These are phyloP conservation scores for Gomphus sp. DNA, from an alignment of 1,284 basidiomycete genomes.

Conservation along the genomic window DNA sequence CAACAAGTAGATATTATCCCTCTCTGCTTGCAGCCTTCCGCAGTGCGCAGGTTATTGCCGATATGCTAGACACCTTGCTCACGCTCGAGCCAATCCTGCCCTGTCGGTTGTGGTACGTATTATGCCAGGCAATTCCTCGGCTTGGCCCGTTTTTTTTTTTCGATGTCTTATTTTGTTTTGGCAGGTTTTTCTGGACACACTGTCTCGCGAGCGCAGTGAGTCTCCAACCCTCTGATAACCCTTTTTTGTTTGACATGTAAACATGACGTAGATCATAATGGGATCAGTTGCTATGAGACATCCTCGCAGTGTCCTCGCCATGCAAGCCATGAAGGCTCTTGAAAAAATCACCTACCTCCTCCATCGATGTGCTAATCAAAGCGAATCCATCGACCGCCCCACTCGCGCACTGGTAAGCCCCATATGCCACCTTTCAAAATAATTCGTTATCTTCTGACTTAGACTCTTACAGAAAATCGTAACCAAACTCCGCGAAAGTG, in stretches of 20 bases:
- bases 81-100: constrained; percentile 3
- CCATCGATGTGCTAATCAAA: neutral
- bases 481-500: neutral
- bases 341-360: neutral
- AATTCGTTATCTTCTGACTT: neutral
- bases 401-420: neutral
- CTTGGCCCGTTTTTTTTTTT: neutral
- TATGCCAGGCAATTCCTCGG: neutral
- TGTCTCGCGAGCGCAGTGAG: constrained; percentile 1
- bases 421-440: neutral
- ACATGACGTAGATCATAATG: constrained; percentile 1
- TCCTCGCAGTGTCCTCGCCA: constrained; percentile 1
- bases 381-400: neutral
- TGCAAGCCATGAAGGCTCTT: constrained; percentile 1
- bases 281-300: constrained; percentile 5
- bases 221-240: neutral
- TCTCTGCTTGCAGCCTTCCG: neutral
- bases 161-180: neutral
- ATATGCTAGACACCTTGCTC: neutral
- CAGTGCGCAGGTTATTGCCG: neutral
- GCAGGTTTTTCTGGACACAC: constrained; percentile 6
- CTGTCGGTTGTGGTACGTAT: constrained; percentile 1
- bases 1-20: neutral
- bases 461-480: neutral
- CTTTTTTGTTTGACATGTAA: neutral